Percentiles rank a stretch among this genome's conserved stretches.
These are phyloP conservation scores for barrel medic (Medicago truncatula) DNA, from an alignment of 306 rosid genomes.

Conservation along the genomic window MtrunA17r5.0-ANR NC_053049.1:7597501-7598000, in stretches of 20 bases:
- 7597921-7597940: constrained; percentile 60
- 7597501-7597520: constrained; percentile 78
- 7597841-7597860: constrained; percentile 3
- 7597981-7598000: constrained; percentile 78
- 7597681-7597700: neutral
- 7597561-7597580: neutral
- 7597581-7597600: neutral
- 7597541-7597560: constrained; percentile 85
- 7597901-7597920: constrained; percentile 12
- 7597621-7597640: neutral
- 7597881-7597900: constrained; percentile 14
- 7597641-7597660: neutral
- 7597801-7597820: neutral
- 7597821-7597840: neutral
- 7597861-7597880: constrained; percentile 3
- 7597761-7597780: neutral
- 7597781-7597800: neutral
- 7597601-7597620: neutral
- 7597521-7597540: constrained; percentile 97
- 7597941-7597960: constrained; percentile 71
- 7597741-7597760: too few relatives aligned
- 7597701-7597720: too few relatives aligned
- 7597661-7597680: neutral
- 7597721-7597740: too few relatives aligned
- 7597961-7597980: constrained; percentile 85